Evolutionary conservation across 306 rosid genomes (phyloP), one percentile per base, ranked within the genome.

Genomic region (Citrullus colocynthis): DNA sequence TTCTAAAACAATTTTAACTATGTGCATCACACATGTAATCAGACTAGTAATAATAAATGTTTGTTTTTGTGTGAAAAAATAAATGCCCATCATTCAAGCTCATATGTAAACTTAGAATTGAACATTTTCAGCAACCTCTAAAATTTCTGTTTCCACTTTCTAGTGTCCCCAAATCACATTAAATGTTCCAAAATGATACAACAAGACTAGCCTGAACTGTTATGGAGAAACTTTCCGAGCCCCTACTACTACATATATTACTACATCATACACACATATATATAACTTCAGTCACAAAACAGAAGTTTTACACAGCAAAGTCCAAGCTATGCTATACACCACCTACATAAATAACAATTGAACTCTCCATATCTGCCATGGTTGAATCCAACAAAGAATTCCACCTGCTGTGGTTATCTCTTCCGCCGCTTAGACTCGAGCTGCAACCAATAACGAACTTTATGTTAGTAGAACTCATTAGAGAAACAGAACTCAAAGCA

Each of bases 401-500:
- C 72, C 75, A 37, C 2, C 20, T 44, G 36, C 55, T 11, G 41
- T n/a, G 81, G 72, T 87, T 85, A 86, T 83, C 89, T 85, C 88
- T 86, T 93, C 63, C 89, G 83, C 49, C 98, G 89, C 90, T 93
- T 91, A 7, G 90, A 84, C 80, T 88, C 90, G 71, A 86, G 89
- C 97, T 93, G 82, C 83, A 81, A 81, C 76, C 77, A 73, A 74
- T 54, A 7, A 80, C 14, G 17, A 66, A 71, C 49, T 17, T 64
- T 60, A 24, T 21, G 36, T 71, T 49, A 32, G 12, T 55, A 9
- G 30, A 65, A 66, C 17, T 17, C 30, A 66, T 30, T 16, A 9
- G 6, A 49, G 44, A 7, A 72, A 28, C 32, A 42, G 61, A 54
- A 30, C 30, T 44, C 13, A 70, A 70, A 70, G 57, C n/a, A 21